Conservation (phyloP, 306 rosid genomes). For the Dryas octopetala region DNA sequence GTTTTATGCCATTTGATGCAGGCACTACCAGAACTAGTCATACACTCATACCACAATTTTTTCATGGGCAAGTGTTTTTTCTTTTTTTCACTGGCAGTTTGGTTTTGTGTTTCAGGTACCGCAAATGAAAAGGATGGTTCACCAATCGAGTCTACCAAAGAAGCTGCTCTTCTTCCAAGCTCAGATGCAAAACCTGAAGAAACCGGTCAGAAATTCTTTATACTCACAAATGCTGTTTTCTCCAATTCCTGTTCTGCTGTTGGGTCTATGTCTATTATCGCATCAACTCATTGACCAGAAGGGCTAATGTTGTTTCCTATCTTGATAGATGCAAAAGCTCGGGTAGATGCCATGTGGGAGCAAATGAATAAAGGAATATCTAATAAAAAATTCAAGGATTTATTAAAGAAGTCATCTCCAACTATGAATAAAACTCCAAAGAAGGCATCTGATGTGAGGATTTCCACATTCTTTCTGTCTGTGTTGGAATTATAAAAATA, state of each 20-base stretch:
- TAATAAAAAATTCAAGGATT: slow-evolving; percentile 41
- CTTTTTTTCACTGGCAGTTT: not conserved
- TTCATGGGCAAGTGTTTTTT: not conserved
- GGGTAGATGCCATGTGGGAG: slow-evolving; percentile 89
- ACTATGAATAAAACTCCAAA: slow-evolving; percentile 43
- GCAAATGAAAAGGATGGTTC: slow-evolving; percentile 38
- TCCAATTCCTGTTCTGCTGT: slow-evolving; percentile 2
- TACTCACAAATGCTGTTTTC: slow-evolving; percentile 18
- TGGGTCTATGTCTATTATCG: not conserved
- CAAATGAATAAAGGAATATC: slow-evolving; percentile 90
- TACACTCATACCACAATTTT: not conserved
- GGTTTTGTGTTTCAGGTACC: slow-evolving; percentile 46
- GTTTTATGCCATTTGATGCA: not conserved
- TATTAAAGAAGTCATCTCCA: slow-evolving; percentile 49
- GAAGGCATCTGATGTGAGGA: slow-evolving; percentile 71
- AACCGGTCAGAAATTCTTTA: slow-evolving; percentile 45
- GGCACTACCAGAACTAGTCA: not conserved
- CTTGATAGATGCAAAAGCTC: slow-evolving; percentile 61
- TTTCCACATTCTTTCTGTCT: slow-evolving; percentile 14
- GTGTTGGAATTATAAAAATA: not conserved
- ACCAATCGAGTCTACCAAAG: slow-evolving; percentile 42
- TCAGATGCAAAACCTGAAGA: slow-evolving; percentile 43
- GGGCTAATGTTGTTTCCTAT: slow-evolving; percentile 22
- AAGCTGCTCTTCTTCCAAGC: slow-evolving; percentile 38
- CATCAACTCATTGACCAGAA: slow-evolving; percentile 20